Base-by-base conservation (phyloP, 2,329 filamentous ascomycete species). In the Alternaria arborescens region DNA sequence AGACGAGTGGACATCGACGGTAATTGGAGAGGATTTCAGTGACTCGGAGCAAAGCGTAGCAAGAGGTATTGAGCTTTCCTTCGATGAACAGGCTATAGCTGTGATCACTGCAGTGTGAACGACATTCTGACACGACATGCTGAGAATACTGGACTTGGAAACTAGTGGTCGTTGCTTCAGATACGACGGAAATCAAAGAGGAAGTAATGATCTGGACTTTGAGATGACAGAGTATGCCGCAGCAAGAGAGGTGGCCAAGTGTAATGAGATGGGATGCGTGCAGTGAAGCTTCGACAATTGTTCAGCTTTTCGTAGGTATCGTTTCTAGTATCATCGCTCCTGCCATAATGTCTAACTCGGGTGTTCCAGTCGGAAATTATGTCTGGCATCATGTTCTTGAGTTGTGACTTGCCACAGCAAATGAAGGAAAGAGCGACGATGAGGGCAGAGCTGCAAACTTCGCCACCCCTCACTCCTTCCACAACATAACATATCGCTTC, bases 331-430 rank as follows among this genome's bases (percentile, higher is more conserved):
- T 8, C n/a, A 40, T 20, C 4, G 30, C 40, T 43, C 47, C 40
- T 52, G 30, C 44, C 18, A 32, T 36, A 5, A 14, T 36, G n/a
- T 8, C 7, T 16, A 10, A 34, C 16, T 18, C 18, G 11, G 12
- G 8, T 2, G 10, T 52, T 16, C 16, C 24, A 26, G 20, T 48
- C 48, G 47, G 47, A 43, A 38, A 11, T 10, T 5, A 30, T 18
- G 10, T 52, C 43, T 26, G n/a, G n/a, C 53, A 46, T 55, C 43
- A 52, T 46, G 20, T 22, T 22, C 20, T 38, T 38, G 11, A 51
- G 40, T 54, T 58, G 69, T 58, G 51, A 58, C 61, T 71, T 65
- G 66, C 68, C 47, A 6, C 32, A 10, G 16, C 46, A 11, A 6
- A 24, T 8, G 11, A 26, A 51, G 62, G 68, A 53, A 70, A 61